Evolutionary conservation across 169 alveolate genomes (phyloP), one percentile per base, ranked within the genome.

Genomic region (Plasmodium blacklocki): DNA sequence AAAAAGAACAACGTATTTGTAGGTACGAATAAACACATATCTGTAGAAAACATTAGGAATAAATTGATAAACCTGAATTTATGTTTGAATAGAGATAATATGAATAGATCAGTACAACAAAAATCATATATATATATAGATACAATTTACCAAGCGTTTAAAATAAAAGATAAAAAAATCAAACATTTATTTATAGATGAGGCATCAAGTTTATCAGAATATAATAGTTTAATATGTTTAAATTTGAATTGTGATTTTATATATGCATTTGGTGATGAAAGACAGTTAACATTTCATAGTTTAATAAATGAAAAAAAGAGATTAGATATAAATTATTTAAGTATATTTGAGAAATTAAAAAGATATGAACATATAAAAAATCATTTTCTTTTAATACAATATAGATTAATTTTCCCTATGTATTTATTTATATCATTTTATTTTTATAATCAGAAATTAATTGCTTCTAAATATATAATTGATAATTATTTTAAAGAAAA

Each of bases 101-200:
- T 54, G 11, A 60, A 80, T 14, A 80, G 23, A 29, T 15, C 32
- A 47, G 52, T 0, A 11, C 50, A 80, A 9, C 90, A 80, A 15
- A 80, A 80, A 26, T 80, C 90, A 0, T 80, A 80, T 59, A 68
- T 80, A 56, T 80, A 67, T 80, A 80, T 80, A 50, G 90, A 80
- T 23, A 80, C 90, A 14, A 67, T 80, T 18, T 80, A 80, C 54
- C 90, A 80, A 80, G 90, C 90, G 14, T 80, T 67, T 71, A 80
- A 80, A 80, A 66, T 80, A 29, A 80, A 80, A 52, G 90, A 80
- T 3, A 80, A 68, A 29, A 67, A 67, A 68, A 68, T 80, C 26
- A 80, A 80, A 59, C 90, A 80, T 59, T 71, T 80, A 67, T 67
- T 80, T 67, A 80, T 80, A 45, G 90, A 80, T 71, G 90, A 80